phyloP scores from a whole-genome alignment of 306 rosid species.

The Dryas octopetala region DNA sequence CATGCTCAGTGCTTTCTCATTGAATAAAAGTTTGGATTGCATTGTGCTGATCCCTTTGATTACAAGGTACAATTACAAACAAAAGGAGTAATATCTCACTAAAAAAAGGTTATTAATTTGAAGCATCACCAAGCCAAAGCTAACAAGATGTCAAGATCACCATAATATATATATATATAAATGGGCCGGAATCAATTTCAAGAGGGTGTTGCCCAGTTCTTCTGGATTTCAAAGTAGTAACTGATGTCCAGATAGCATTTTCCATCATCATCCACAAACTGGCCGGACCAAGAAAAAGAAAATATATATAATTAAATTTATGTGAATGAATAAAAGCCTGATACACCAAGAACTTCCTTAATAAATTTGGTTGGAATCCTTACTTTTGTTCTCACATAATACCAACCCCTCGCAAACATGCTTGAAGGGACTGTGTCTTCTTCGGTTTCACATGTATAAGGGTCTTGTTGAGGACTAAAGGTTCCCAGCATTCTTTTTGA shows the following conservation, averaged over 20 bases:
- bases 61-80: slow-evolving; percentile 32
- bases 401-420: slow-evolving; percentile 78
- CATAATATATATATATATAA: no score
- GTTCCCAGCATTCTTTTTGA: slow-evolving; percentile 83
- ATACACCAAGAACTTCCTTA: no score
- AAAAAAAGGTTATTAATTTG: no score
- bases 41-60: slow-evolving; percentile 23
- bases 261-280: slow-evolving; percentile 93
- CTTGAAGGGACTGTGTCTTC: slow-evolving; percentile 86
- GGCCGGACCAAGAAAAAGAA: slow-evolving; percentile 6
- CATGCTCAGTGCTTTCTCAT: slow-evolving; percentile 16
- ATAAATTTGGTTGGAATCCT: neutral
- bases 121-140: no score
- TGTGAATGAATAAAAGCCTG: neutral
- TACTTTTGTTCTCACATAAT: slow-evolving; percentile 81
- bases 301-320: neutral
- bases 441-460: slow-evolving; percentile 63
- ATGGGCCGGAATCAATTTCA: slow-evolving; percentile 19
- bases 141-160: no score
- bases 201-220: slow-evolving; percentile 61
- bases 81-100: slow-evolving; percentile 4
- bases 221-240: slow-evolving; percentile 82
- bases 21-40: slow-evolving; percentile 36
- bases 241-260: slow-evolving; percentile 75
- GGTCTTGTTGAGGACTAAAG: slow-evolving; percentile 71